A percentile compares a stretch with the other conserved stretches of the same genome.
phyloP scores from a whole-genome alignment of 305 asterid species.

The Striga hermonthica region DNA sequence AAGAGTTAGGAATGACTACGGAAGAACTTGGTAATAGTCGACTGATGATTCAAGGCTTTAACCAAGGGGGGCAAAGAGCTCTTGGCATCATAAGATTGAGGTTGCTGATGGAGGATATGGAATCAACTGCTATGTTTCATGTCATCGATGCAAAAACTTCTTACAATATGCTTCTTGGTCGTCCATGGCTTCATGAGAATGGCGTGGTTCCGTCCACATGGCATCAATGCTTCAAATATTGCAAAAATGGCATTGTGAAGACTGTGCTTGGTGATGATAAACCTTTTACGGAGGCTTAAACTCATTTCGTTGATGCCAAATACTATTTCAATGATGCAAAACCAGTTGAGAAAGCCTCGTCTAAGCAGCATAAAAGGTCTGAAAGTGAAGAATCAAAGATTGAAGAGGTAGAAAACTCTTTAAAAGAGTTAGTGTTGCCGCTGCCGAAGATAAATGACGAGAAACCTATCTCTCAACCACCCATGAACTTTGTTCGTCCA shows the following conservation, averaged over 20 bases:
- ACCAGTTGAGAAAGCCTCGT: background rate
- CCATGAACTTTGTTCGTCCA: background rate
- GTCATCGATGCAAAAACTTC: background rate
- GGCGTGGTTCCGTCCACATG: background rate
- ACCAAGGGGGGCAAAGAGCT: background rate
- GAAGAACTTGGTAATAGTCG: background rate
- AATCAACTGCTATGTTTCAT: background rate
- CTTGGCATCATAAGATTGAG: background rate
- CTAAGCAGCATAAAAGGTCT: background rate
- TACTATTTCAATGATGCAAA: background rate
- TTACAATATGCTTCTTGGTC: background rate
- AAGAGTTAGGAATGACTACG: background rate
- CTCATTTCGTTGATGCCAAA: background rate
- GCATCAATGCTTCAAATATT: slow-evolving; percentile 7
- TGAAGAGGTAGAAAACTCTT: background rate
- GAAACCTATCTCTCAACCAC: background rate
- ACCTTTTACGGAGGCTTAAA: background rate
- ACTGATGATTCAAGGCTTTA: slow-evolving; percentile 2
- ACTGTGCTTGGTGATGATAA: background rate
- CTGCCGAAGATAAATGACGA: too few relatives aligned
- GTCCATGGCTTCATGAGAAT: slow-evolving; percentile 1
- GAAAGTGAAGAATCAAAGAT: too few relatives aligned
- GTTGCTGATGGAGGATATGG: background rate
- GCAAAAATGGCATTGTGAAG: background rate
- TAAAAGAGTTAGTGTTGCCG: background rate